Evolutionary conservation across 192 early-diverging fungal species (phyloP).

Genomic region (Entomortierella chlamydospora): DNA sequence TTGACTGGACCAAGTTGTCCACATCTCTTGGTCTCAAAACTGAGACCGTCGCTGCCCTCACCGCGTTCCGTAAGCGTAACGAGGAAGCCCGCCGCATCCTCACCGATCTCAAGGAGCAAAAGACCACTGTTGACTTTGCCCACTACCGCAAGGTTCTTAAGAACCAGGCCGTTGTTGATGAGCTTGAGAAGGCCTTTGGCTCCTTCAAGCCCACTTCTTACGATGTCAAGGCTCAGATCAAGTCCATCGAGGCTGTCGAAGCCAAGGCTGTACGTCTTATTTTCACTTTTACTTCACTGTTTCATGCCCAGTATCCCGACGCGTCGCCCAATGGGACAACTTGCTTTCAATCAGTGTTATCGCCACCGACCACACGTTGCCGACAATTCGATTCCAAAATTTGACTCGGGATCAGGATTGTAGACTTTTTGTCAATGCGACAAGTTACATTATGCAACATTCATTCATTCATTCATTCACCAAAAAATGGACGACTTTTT

Average conservation of each 20-base stretch:
- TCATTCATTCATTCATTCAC: not conserved
- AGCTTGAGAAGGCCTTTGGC: constrained; percentile 88
- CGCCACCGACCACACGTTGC: too few relatives aligned
- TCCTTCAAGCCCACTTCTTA: constrained; percentile 85
- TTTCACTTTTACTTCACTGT: not conserved
- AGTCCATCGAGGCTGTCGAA: constrained; percentile 82
- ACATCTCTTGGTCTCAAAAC: constrained; percentile 83
- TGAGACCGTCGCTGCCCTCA: constrained; percentile 88
- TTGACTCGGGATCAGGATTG: too few relatives aligned
- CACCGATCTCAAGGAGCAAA: constrained; percentile 84
- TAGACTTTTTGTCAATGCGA: not conserved
- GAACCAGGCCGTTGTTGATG: constrained; percentile 91
- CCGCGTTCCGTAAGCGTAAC: constrained; percentile 95
- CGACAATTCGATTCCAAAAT: too few relatives aligned
- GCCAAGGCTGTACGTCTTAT: constrained; percentile 75
- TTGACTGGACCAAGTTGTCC: constrained; percentile 93
- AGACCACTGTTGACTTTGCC: constrained; percentile 87
- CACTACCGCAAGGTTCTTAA: constrained; percentile 87
- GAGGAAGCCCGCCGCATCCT: constrained; percentile 89
- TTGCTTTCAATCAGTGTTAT: too few relatives aligned
- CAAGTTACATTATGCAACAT: not conserved
- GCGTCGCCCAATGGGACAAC: too few relatives aligned
- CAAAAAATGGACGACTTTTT: too few relatives aligned
- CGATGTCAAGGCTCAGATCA: constrained; percentile 87
- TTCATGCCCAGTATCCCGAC: too few relatives aligned